Evolutionary conservation across 371 early-diverging fungal species (phyloP).

Genomic region (Syncephalastrum sp.): DNA sequence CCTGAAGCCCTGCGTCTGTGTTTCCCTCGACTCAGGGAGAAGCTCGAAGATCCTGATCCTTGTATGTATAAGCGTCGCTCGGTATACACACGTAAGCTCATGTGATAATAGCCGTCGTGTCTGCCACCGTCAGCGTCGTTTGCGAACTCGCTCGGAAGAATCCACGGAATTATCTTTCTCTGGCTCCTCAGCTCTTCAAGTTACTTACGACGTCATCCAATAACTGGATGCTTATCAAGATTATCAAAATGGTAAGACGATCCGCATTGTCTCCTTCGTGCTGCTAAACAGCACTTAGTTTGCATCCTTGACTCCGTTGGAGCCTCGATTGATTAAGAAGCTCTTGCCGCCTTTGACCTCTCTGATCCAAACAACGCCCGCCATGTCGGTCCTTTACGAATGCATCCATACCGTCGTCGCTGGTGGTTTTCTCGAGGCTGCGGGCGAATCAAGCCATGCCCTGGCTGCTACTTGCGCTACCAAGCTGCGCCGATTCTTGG

Average conservation of each 20-base stretch:
- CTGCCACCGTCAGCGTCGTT: constrained; percentile 90
- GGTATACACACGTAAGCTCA: neutral
- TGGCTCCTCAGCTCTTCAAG: constrained; percentile 92
- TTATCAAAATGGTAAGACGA: constrained; percentile 83
- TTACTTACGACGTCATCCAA: constrained; percentile 85
- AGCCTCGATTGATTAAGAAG: constrained; percentile 92
- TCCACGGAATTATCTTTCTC: constrained; percentile 86
- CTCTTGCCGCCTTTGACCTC: constrained; percentile 81
- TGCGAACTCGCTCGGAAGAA: constrained; percentile 93
- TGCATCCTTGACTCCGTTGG: constrained; percentile 87
- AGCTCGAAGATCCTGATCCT: constrained; percentile 90
- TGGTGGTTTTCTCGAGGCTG: constrained; percentile 82
- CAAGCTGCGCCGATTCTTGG: constrained; percentile 85
- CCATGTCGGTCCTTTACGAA: constrained; percentile 94
- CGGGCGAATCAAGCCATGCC: constrained; percentile 60
- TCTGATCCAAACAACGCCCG: constrained; percentile 84
- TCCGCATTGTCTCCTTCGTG: neutral
- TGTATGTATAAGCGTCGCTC: constrained; percentile 45
- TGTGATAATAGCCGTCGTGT: constrained; percentile 72
- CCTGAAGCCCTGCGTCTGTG: constrained; percentile 87
- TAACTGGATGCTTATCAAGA: constrained; percentile 98
- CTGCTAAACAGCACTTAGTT: constrained; percentile 55
- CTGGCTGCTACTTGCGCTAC: constrained; percentile 83
- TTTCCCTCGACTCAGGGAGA: constrained; percentile 85
- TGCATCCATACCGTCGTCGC: constrained; percentile 91